phyloP scores from a whole-genome alignment of 768 basidiomycete genomes.

The Leccinum fibrillosum region DNA sequence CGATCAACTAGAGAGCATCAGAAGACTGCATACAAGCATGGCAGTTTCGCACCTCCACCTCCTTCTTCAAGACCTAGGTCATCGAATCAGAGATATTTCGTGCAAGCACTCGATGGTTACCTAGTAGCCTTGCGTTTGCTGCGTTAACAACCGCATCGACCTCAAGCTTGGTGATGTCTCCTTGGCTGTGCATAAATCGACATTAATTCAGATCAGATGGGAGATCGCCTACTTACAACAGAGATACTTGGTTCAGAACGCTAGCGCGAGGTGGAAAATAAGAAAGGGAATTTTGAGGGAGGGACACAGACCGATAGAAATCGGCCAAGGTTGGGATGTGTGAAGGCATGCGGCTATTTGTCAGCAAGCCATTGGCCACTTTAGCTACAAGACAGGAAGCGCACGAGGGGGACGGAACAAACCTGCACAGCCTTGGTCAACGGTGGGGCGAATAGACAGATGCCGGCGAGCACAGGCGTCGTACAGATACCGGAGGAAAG shows the following conservation, averaged over 20 bases:
- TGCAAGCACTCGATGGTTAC: constrained; percentile 33
- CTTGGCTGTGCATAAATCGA: constrained; percentile 48
- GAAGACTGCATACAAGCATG: not conserved
- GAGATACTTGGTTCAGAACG: constrained; percentile 57
- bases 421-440: too few relatives aligned
- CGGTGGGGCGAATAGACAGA: too few relatives aligned
- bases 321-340: constrained; percentile 55
- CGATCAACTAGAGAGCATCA: constrained; percentile 59
- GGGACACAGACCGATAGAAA: constrained; percentile 43
- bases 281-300: constrained; percentile 29
- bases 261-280: constrained; percentile 34
- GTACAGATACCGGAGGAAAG: too few relatives aligned
- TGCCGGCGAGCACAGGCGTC: too few relatives aligned
- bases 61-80: constrained; percentile 66
- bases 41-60: constrained; percentile 57
- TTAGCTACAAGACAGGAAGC: constrained; percentile 30
- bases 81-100: not conserved
- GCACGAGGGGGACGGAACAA: too few relatives aligned
- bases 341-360: constrained; percentile 2
- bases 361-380: constrained; percentile 5
- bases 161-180: constrained; percentile 71
- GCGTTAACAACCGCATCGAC: constrained; percentile 81
- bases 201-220: not conserved
- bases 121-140: constrained; percentile 69
- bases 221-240: constrained; percentile 50